Percentiles rank a stretch among this genome's conserved stretches.
phyloP scores from a whole-genome alignment of 2,329 filamentous ascomycete genomes.

The Fusarium humuli region DNA sequence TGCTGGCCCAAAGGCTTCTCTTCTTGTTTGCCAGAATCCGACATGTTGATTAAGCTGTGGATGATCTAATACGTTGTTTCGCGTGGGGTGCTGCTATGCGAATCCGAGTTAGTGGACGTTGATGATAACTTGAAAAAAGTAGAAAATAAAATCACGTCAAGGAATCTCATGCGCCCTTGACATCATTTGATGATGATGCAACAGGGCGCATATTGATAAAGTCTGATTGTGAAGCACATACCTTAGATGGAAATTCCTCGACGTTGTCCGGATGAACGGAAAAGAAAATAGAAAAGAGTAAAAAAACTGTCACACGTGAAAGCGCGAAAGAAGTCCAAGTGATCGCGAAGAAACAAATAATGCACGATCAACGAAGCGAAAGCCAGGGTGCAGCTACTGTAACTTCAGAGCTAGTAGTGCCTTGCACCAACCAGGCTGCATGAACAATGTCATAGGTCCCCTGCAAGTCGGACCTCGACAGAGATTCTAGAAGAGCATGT shows the following conservation, averaged over 20 bases:
- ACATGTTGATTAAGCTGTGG: conserved; percentile 44
- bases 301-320: background rate
- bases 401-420: conserved; percentile 1
- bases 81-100: conserved; percentile 10
- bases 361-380: conserved; percentile 26
- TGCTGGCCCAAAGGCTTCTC: conserved; percentile 47
- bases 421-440: conserved; percentile 19
- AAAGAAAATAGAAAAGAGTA: background rate
- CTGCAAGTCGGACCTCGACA: conserved; percentile 9
- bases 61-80: conserved; percentile 1
- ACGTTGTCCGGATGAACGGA: background rate
- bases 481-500: conserved; percentile 10
- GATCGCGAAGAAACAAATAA: conserved; percentile 23
- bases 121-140: conserved; percentile 8
- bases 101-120: conserved; percentile 22
- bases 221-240: conserved; percentile 3
- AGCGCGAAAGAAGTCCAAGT: conserved; percentile 4
- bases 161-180: conserved; percentile 21
- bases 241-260: conserved; percentile 9
- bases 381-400: conserved; percentile 20
- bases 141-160: background rate
- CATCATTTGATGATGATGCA: conserved; percentile 20
- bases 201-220: background rate
- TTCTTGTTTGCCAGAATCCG: conserved; percentile 50
- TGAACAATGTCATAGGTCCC: conserved; percentile 14